Base-by-base conservation (phyloP, 352 stramenopile species). In the Aphanomyces stellatus region DNA sequence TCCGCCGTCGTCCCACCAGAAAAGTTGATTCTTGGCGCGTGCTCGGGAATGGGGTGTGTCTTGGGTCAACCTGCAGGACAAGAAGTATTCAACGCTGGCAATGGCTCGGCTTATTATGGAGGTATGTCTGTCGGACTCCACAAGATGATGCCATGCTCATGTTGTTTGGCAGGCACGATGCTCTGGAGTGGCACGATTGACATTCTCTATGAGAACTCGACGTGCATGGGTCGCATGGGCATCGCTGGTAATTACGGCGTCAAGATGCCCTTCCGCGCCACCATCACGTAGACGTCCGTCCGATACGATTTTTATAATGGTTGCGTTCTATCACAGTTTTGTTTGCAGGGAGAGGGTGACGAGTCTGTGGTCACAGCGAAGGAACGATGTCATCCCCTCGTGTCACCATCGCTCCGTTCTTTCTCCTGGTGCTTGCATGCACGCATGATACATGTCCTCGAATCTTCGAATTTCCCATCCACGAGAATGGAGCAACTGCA, bases 111-210 rank as follows among this genome's bases (percentile, higher is more conserved):
- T 19, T 57, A 24, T 24, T 57, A 57, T n/a, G 7, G 27, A 57
- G 49, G 49, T 57, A 57, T 6, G 13, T 34, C 19, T 19, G n/a
- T n/a, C n/a, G n/a, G n/a, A n/a, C 46, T 28, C 19, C 19, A 28
- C 13, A 2, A 8, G 10, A 30, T 8, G 22, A 53, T 28, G 19
- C 17, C 19, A 22, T 8, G 7, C 13, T 28, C 17, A n/a, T n/a
- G n/a, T n/a, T n/a, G n/a, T n/a, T 51, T 42, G 2, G 22, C 59
- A 65, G 59, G 59, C 28, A 49, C 28, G 11, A 65, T 65, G 59
- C 30, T 65, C 11, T 65, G 59, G 59, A 65, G 59, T 65, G 59
- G 11, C 28, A 65, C 59, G 24, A 49, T 65, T 31, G 59, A 65
- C 27, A 65, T 65, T 56, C 22, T 65, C 10, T 57, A 55, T n/a